A percentile compares a stretch with the other conserved stretches of the same genome.
Evolutionary conservation across 139 green algal genomes (phyloP).

Genomic region (Chloropicon primus): DNA sequence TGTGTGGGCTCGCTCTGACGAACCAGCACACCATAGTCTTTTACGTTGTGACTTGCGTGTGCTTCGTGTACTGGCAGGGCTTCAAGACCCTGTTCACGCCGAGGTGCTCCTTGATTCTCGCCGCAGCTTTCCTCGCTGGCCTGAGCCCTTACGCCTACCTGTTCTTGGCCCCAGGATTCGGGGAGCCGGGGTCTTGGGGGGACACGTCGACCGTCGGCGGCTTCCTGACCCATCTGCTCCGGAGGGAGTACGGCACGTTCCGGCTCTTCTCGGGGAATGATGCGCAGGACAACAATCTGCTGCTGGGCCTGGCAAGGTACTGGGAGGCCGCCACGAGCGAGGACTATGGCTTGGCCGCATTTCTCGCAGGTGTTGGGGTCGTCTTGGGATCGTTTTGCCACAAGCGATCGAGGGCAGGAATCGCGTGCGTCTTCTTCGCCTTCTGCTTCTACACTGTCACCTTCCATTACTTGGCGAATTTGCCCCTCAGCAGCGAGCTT

Average conservation of each 20-base stretch:
- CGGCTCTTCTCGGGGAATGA: conserved; percentile 6
- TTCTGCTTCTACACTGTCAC: conserved; percentile 5
- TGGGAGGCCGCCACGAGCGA: neutral
- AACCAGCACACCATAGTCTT: conserved; percentile 17
- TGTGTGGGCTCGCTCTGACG: conserved; percentile 8
- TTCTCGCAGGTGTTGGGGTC: neutral
- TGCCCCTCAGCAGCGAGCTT: conserved; percentile 9
- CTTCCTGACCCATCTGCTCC: conserved; percentile 14
- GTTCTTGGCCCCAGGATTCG: neutral
- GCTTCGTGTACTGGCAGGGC: neutral
- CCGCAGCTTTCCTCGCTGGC: neutral
- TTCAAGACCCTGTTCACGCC: neutral
- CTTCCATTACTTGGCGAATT: conserved; percentile 12
- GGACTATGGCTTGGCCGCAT: neutral
- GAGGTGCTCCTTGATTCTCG: neutral
- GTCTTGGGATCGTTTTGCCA: neutral
- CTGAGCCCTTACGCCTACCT: conserved; percentile 13
- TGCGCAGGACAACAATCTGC: neutral
- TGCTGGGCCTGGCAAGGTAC: neutral
- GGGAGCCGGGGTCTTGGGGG: conserved; percentile 12
- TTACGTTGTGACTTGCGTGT: conserved; percentile 1
- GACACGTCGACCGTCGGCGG: conserved; percentile 4
- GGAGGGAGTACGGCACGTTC: conserved; percentile 13
- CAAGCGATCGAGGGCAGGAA: neutral
- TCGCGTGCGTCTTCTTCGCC: neutral